phyloP scores from a whole-genome alignment of 2,329 filamentous ascomycete genomes.

The Zasmidium cellare region DNA sequence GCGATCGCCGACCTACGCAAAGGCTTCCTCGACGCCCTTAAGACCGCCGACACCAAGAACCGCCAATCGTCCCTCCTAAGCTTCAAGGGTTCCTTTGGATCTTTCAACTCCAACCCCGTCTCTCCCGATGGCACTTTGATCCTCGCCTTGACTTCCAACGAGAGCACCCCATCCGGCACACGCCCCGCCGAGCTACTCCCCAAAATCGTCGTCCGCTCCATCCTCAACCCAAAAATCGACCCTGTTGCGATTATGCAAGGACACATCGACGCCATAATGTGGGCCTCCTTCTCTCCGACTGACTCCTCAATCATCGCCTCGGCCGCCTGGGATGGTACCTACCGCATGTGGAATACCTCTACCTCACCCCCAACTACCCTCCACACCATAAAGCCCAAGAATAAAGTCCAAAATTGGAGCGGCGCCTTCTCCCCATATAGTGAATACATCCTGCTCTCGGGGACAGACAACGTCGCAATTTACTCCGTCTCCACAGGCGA shows the following conservation, averaged over 20 bases:
- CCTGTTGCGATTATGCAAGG: constrained; percentile 10
- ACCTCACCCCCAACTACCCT: constrained; percentile 1
- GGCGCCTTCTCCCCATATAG: constrained; percentile 19
- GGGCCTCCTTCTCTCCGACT: constrained; percentile 19
- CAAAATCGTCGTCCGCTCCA: constrained; percentile 14
- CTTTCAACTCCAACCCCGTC: constrained; percentile 6
- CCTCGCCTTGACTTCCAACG: constrained; percentile 10
- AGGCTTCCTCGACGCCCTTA: constrained; percentile 6
- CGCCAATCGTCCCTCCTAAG: constrained; percentile 2
- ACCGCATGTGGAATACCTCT: constrained; percentile 17
- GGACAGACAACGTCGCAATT: constrained; percentile 7
- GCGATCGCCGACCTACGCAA: constrained; percentile 6
- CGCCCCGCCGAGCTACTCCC: constrained; percentile 12
- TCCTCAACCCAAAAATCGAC: neutral
- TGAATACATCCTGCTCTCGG: constrained; percentile 14
- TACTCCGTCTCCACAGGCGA: constrained; percentile 5
- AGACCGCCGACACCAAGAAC: constrained; percentile 13
- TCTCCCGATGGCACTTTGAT: constrained; percentile 10
- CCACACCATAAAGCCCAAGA: constrained; percentile 11
- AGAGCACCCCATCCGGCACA: constrained; percentile 15
- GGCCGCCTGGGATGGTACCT: constrained; percentile 20
- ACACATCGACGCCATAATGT: constrained; percentile 23
- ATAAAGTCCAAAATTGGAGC: constrained; percentile 15
- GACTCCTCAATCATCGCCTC: constrained; percentile 18
- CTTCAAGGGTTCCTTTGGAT: constrained; percentile 9